These are phyloP conservation scores for Annona squamosa DNA, from an alignment of 164 flowering plant genomes.

Conservation along the genomic window DNA sequence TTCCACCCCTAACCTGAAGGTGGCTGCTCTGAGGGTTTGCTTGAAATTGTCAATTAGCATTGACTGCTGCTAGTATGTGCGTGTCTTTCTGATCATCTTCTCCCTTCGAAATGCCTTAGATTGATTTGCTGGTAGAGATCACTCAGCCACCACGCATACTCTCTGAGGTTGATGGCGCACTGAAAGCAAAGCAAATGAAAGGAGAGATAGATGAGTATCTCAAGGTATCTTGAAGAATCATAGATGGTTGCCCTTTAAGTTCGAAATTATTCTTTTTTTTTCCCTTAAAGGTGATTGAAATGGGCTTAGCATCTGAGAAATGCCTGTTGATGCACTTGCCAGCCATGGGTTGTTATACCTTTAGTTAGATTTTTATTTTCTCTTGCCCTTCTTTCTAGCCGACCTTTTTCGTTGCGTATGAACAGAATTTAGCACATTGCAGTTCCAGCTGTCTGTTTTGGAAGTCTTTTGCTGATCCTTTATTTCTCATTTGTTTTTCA, in stretches of 20 bases:
- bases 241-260: background rate
- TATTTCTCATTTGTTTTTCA: background rate
- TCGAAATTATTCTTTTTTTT: background rate
- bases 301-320: too few relatives aligned
- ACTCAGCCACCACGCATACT: constrained; percentile 72
- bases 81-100: background rate
- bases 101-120: constrained; percentile 35
- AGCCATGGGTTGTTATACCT: too few relatives aligned
- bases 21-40: constrained; percentile 4
- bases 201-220: constrained; percentile 86
- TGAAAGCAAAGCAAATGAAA: constrained; percentile 83
- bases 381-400: too few relatives aligned
- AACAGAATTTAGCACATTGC: background rate
- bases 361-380: too few relatives aligned
- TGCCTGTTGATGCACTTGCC: too few relatives aligned
- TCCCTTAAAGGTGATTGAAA: too few relatives aligned
- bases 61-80: background rate
- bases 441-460: background rate
- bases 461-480: background rate
- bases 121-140: constrained; percentile 88
- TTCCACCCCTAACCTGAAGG: constrained; percentile 95
- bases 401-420: too few relatives aligned
- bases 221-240: constrained; percentile 39
- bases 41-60: too few relatives aligned
- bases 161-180: constrained; percentile 88